These are phyloP conservation scores for Limtongozyma cylindracea DNA, from an alignment of 805 yeast species.

Conservation along the genomic window DNA sequence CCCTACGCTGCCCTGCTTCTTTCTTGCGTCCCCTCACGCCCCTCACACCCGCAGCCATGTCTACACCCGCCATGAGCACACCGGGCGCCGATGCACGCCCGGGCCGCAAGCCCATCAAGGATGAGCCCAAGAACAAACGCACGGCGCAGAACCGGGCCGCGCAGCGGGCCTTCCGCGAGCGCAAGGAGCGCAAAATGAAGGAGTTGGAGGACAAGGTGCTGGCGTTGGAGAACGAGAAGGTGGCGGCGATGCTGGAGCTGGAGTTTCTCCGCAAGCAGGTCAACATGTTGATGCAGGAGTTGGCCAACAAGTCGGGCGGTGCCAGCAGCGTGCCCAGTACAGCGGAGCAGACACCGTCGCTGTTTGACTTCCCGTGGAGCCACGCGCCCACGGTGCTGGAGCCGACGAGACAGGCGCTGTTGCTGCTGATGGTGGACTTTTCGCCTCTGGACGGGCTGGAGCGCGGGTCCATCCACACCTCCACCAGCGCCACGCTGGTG, in stretches of 20 bases:
- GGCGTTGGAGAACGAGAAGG: slow-evolving; percentile 43
- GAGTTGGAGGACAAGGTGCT: slow-evolving; percentile 65
- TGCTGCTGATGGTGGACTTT: slow-evolving; percentile 16
- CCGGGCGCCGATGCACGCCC: no score
- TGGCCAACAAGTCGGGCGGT: slow-evolving; percentile 27
- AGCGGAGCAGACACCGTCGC: neutral
- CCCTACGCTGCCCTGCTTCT: no score
- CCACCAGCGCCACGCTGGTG: slow-evolving; percentile 11
- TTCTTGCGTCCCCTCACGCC: no score
- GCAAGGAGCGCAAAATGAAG: slow-evolving; percentile 70
- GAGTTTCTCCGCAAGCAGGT: slow-evolving; percentile 59
- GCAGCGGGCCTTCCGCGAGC: slow-evolving; percentile 90
- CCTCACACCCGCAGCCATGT: no score
- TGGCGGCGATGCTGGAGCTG: slow-evolving; percentile 43
- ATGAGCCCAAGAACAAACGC: slow-evolving; percentile 69
- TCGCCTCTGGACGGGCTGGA: slow-evolving; percentile 12
- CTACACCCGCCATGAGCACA: no score
- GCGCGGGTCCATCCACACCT: neutral
- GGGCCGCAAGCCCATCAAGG: slow-evolving; percentile 60
- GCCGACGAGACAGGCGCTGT: slow-evolving; percentile 1
- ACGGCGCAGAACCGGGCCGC: slow-evolving; percentile 97
- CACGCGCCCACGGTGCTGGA: neutral
- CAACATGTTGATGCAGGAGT: slow-evolving; percentile 43
- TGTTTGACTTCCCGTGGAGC: slow-evolving; percentile 1
- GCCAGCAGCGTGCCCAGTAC: slow-evolving; percentile 4